Evolutionary conservation across 768 basidiomycete species (phyloP).

Genomic region (Glaciozyma antarctica): DNA sequence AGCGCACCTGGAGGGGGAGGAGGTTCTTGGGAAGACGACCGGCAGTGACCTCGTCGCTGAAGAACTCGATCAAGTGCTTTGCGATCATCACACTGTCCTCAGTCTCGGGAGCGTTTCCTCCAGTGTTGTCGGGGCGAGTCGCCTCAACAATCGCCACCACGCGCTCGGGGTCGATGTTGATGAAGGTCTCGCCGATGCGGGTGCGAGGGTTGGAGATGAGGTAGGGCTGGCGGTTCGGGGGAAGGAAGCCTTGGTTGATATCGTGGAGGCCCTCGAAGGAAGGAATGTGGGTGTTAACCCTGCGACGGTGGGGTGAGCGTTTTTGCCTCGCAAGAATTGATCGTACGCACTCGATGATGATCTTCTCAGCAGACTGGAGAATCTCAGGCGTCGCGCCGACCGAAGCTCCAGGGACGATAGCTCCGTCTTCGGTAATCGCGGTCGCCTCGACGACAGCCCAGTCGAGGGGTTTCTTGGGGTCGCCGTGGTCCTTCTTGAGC

Average conservation of each 20-base stretch:
- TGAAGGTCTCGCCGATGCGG: conserved; percentile 33
- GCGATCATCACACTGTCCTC: conserved; percentile 31
- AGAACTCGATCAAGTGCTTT: conserved; percentile 34
- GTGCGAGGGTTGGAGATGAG: conserved; percentile 30
- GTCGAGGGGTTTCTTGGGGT: conserved; percentile 31
- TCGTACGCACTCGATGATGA: conserved; percentile 33
- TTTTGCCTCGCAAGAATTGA: background rate
- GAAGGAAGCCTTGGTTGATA: conserved; percentile 33
- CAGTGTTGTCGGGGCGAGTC: conserved; percentile 33
- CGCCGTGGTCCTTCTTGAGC: conserved; percentile 29
- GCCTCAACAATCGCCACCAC: conserved; percentile 36
- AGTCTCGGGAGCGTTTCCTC: conserved; percentile 33
- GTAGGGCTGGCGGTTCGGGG: conserved; percentile 36
- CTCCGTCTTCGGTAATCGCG: conserved; percentile 34
- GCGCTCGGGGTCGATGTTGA: conserved; percentile 35
- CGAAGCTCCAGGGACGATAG: conserved; percentile 35
- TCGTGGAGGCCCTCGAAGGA: conserved; percentile 36
- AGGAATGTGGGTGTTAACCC: conserved; percentile 37
- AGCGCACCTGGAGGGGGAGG: conserved; percentile 32
- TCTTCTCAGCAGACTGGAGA: conserved; percentile 34
- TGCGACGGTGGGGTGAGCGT: background rate
- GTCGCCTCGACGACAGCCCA: conserved; percentile 36
- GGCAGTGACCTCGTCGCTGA: conserved; percentile 33
- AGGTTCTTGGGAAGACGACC: conserved; percentile 34
- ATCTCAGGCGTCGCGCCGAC: conserved; percentile 38